A percentile compares a stretch with the other conserved stretches of the same genome.
Conservation (phyloP, 768 basidiomycete genomes). For the Stropharia rugosoannulata region DNA sequence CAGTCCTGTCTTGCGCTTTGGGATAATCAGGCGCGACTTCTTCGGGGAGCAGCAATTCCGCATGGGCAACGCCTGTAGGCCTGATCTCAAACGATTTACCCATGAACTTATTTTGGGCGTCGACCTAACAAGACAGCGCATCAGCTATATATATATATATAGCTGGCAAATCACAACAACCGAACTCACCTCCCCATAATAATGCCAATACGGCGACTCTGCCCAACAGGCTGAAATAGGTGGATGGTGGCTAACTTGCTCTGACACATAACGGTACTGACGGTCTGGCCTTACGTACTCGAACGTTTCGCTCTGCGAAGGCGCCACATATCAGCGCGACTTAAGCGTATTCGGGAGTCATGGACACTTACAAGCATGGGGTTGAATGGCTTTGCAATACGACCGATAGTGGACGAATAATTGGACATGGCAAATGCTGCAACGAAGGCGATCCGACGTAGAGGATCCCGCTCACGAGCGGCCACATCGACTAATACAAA, state of each 20-base stretch:
- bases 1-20: constrained; percentile 39
- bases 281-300: constrained; percentile 89
- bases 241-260: constrained; percentile 97
- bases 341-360: not conserved
- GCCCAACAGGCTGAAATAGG: constrained; percentile 96
- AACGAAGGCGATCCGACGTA: constrained; percentile 86
- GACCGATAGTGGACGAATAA: constrained; percentile 93
- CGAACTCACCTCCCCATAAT: constrained; percentile 74
- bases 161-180: not conserved
- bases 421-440: constrained; percentile 98
- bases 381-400: constrained; percentile 97
- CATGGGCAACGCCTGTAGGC: constrained; percentile 93
- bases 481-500: constrained; percentile 74
- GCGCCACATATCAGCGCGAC: not conserved
- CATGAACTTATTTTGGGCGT: constrained; percentile 96
- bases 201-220: constrained; percentile 86
- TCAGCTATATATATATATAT: not conserved
- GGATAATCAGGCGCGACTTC: constrained; percentile 66
- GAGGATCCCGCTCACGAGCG: constrained; percentile 69
- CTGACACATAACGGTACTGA: constrained; percentile 89
- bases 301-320: constrained; percentile 80
- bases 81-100: constrained; percentile 96
- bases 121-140: constrained; percentile 53
- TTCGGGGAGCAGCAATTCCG: constrained; percentile 73
- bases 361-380: constrained; percentile 75